A percentile compares a stretch with the other conserved stretches of the same genome.
Evolutionary conservation across 306 rosid genomes (phyloP).

Genomic region (Styphnolobium japonicum): DNA sequence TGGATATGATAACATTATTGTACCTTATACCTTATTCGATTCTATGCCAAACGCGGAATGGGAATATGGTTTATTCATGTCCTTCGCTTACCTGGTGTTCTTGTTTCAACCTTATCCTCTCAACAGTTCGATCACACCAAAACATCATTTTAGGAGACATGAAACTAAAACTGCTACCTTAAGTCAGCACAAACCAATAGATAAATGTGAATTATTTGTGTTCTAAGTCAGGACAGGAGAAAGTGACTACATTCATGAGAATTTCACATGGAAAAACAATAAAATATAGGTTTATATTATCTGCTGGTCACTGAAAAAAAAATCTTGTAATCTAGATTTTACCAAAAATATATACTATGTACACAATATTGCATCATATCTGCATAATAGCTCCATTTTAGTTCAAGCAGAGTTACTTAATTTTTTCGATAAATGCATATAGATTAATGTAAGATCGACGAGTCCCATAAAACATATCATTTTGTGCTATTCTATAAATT

Average conservation of each 20-base stretch:
- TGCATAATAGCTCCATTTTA: neutral
- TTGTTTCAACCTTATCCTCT: slow-evolving; percentile 18
- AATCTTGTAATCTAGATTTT: neutral
- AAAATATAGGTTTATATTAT: neutral
- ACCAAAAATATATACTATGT: too few relatives aligned
- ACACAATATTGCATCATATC: neutral
- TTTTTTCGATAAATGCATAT: too few relatives aligned
- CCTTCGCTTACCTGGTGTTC: neutral
- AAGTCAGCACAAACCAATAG: neutral
- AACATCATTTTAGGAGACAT: neutral
- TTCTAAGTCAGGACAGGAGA: neutral
- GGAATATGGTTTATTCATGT: slow-evolving; percentile 13
- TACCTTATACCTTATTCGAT: slow-evolving; percentile 11
- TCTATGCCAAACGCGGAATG: slow-evolving; percentile 1
- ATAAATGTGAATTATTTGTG: neutral
- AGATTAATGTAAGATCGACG: too few relatives aligned
- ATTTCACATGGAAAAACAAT: neutral
- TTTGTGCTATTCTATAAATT: neutral
- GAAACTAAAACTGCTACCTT: neutral
- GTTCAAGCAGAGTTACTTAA: too few relatives aligned
- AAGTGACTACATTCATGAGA: neutral
- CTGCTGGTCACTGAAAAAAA: neutral
- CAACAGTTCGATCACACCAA: neutral
- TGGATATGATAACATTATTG: slow-evolving; percentile 12
- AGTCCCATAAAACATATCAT: neutral